phyloP scores from a whole-genome alignment of 345 rosid species.

The Salix brachista region DNA sequence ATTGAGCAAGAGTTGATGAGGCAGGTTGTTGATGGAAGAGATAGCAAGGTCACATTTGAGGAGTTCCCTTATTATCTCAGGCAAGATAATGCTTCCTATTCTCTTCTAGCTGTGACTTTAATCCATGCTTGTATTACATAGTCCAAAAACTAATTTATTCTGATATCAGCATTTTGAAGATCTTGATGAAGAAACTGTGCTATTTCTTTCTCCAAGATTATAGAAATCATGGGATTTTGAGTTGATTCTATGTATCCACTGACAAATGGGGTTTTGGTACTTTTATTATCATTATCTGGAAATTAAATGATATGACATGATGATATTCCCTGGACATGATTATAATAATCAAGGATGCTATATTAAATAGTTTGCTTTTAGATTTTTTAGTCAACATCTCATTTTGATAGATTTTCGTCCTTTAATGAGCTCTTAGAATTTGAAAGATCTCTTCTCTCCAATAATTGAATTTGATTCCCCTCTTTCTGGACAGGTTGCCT shows the following conservation, averaged over 20 bases:
- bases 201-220: not conserved
- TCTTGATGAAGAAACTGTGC: not conserved
- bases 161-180: slow-evolving; percentile 4
- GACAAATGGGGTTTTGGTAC: slow-evolving; percentile 3
- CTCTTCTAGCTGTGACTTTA: not conserved
- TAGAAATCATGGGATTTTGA: not conserved
- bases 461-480: not conserved
- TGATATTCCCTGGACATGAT: slow-evolving; percentile 24
- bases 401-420: not conserved
- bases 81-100: slow-evolving; percentile 26
- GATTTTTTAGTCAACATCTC: slow-evolving; percentile 4
- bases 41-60: slow-evolving; percentile 56
- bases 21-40: slow-evolving; percentile 65
- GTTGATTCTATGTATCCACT: not conserved
- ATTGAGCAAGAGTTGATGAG: slow-evolving; percentile 78
- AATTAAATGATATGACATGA: slow-evolving; percentile 10
- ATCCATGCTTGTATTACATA: not conserved
- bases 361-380: not conserved
- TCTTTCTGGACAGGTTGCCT: not conserved
- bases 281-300: slow-evolving; percentile 7
- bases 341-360: slow-evolving; percentile 2
- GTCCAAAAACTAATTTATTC: not conserved
- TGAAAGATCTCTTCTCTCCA: slow-evolving; percentile 4
- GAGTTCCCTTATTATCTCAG: slow-evolving; percentile 90
- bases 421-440: not conserved